A percentile compares a stretch with the other conserved stretches of the same genome.
Evolutionary conservation across 169 alveolate species (phyloP).

Genomic region (Plasmodium berghei): DNA sequence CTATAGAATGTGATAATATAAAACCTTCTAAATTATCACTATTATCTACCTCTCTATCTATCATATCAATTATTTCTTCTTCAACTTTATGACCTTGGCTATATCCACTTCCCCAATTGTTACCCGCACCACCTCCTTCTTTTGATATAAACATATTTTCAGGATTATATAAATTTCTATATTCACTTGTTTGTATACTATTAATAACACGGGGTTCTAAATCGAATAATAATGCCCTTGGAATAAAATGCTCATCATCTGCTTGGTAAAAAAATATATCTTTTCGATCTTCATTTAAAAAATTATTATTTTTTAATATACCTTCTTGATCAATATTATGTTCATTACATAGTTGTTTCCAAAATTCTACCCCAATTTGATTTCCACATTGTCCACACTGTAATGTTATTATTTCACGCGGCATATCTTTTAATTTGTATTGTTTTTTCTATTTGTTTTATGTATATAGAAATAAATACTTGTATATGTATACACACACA

Average conservation of each 20-base stretch:
- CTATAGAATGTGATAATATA: conserved; percentile 97
- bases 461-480: too few relatives aligned
- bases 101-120: conserved; percentile 99
- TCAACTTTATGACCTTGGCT: conserved; percentile 93
- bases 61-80: conserved; percentile 98
- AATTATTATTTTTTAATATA: conserved; percentile 77
- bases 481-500: too few relatives aligned
- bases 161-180: conserved; percentile 95
- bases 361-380: conserved; percentile 99
- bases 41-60: conserved; percentile 99
- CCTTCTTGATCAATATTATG: conserved; percentile 95
- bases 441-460: too few relatives aligned
- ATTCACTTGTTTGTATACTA: conserved; percentile 85
- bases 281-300: conserved; percentile 94
- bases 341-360: conserved; percentile 98
- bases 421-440: conserved; percentile 87
- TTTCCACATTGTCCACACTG: conserved; percentile 99
- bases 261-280: conserved; percentile 99
- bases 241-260: conserved; percentile 91
- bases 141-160: conserved; percentile 97
- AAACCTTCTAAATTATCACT: conserved; percentile 99
- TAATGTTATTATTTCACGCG: conserved; percentile 98
- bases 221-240: conserved; percentile 98
- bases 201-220: conserved; percentile 98
- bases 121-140: conserved; percentile 99